phyloP scores from a whole-genome alignment of 1,139 yeast species.

The Trichomonascaceae sp. region DNA sequence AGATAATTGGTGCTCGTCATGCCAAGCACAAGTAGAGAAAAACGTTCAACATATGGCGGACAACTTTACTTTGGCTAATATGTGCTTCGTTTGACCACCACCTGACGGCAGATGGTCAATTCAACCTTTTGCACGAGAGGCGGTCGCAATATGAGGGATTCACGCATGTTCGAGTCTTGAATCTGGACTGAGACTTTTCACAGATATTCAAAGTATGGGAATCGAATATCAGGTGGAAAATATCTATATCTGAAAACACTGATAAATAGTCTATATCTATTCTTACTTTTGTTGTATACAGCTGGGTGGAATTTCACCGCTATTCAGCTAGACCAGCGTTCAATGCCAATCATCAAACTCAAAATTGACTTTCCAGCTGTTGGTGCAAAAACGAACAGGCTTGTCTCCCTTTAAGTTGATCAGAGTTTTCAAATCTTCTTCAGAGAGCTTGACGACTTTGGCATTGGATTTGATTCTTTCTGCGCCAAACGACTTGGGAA shows the following conservation, averaged over 20 bases:
- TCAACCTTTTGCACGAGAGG: too few species aligned
- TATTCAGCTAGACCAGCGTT: neutral
- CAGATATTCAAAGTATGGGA: too few species aligned
- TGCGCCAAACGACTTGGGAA: constrained; percentile 65
- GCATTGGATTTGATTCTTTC: constrained; percentile 54
- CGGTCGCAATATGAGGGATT: too few species aligned
- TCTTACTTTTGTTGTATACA: neutral
- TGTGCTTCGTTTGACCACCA: too few species aligned
- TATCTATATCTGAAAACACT: neutral
- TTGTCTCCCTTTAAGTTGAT: constrained; percentile 5
- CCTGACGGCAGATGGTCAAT: too few species aligned
- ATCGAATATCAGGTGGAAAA: neutral
- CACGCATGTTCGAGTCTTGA: too few species aligned
- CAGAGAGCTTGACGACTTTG: constrained; percentile 42
- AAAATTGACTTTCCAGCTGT: neutral
- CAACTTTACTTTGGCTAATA: too few species aligned
- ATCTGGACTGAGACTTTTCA: too few species aligned
- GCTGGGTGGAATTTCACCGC: neutral
- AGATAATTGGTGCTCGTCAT: too few species aligned
- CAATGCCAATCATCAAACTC: constrained; percentile 5
- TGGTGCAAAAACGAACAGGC: constrained; percentile 2
- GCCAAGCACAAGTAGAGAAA: too few species aligned
- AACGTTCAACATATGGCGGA: too few species aligned
- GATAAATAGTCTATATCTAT: neutral
- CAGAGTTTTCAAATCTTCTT: constrained; percentile 38